phyloP scores from a whole-genome alignment of 148 eudicot genomes.

The Salicornia ramosissima region DNA sequence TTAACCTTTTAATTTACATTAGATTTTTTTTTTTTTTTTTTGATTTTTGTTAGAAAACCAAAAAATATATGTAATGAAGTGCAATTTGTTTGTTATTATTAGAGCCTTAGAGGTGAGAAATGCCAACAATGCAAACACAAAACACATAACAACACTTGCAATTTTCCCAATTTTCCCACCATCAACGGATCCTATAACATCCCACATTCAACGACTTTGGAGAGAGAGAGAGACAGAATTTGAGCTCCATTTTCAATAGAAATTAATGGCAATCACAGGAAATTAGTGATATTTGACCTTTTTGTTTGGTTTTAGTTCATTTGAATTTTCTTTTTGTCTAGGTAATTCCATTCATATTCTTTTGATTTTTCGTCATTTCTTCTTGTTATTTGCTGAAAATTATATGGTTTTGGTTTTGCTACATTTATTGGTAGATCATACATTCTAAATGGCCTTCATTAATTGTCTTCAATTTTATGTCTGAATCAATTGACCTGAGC shows the following conservation, averaged over 20 bases:
- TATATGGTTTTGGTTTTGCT: not conserved
- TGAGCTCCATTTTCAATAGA: too few relatives aligned
- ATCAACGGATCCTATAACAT: slow-evolving; percentile 15
- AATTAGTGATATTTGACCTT: not conserved
- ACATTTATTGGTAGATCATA: not conserved
- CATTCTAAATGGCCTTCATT: not conserved
- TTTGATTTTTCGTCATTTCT: not conserved
- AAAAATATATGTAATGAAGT: slow-evolving; percentile 7
- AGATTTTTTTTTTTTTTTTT: too few relatives aligned
- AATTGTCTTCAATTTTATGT: not conserved
- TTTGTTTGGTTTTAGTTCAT: not conserved
- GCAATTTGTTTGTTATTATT: slow-evolving; percentile 11
- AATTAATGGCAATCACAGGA: not conserved
- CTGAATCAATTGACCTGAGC: not conserved
- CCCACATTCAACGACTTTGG: not conserved
- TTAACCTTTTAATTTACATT: too few relatives aligned
- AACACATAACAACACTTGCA: not conserved
- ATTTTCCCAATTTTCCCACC: slow-evolving; percentile 5
- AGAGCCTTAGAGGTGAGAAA: not conserved
- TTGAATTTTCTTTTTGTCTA: not conserved
- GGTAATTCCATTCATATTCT: not conserved
- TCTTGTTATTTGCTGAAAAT: not conserved
- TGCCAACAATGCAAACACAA: slow-evolving; percentile 5
- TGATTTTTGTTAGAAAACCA: too few relatives aligned
- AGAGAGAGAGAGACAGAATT: too few relatives aligned